These are phyloP conservation scores for Leccinum truebloodii DNA, from an alignment of 768 basidiomycete species.

Conservation along the genomic window DNA sequence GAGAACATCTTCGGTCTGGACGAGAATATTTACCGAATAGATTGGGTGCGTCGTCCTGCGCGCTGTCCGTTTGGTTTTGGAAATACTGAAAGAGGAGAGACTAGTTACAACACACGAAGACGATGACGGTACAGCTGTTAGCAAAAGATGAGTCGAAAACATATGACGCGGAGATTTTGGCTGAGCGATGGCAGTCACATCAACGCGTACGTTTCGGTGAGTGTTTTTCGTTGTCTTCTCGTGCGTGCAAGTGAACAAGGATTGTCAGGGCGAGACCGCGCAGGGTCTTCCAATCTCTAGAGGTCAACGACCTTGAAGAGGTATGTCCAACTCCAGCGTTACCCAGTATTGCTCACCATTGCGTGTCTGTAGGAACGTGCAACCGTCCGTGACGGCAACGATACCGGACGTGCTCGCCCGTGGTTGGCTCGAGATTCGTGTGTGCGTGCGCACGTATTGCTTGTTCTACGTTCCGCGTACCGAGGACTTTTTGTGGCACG, in stretches of 20 bases:
- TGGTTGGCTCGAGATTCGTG: constrained; percentile 75
- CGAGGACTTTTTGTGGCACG: constrained; percentile 24
- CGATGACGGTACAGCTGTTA: constrained; percentile 71
- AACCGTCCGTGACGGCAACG: constrained; percentile 17
- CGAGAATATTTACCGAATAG: constrained; percentile 77
- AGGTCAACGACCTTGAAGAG: constrained; percentile 60
- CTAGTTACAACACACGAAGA: constrained; percentile 65
- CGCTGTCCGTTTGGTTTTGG: background rate
- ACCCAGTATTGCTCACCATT: background rate
- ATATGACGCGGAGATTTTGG: constrained; percentile 75
- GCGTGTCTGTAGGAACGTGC: constrained; percentile 22
- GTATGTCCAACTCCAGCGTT: constrained; percentile 37
- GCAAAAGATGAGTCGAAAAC: constrained; percentile 77
- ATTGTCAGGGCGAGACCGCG: constrained; percentile 54
- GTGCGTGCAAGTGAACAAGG: constrained; percentile 1
- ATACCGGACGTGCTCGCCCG: constrained; percentile 48
- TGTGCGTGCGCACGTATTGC: constrained; percentile 51
- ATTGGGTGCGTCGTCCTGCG: constrained; percentile 58
- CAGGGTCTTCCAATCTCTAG: constrained; percentile 50
- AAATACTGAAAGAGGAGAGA: constrained; percentile 1
- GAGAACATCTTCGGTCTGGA: constrained; percentile 74
- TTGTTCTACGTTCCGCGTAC: constrained; percentile 29
- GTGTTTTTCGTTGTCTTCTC: constrained; percentile 17
- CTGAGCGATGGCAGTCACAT: constrained; percentile 80
- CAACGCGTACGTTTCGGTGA: constrained; percentile 70